Conservation (phyloP, 2,329 filamentous ascomycete genomes). For the Exophiala sp. region DNA sequence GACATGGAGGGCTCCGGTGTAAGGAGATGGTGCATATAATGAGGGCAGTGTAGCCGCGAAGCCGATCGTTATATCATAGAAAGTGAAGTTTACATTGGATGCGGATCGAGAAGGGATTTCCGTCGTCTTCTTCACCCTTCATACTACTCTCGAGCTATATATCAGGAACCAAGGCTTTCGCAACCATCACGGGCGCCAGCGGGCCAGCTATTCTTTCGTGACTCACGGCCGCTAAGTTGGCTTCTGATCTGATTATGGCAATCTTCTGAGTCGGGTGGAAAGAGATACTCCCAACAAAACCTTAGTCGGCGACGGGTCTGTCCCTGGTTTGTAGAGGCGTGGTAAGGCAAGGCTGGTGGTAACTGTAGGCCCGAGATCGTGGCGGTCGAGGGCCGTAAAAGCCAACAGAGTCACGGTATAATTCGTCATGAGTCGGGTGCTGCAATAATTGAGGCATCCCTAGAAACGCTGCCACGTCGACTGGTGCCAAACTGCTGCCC, state of each 20-base stretch:
- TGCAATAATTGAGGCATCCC: constrained; percentile 21
- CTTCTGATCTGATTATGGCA: constrained; percentile 1
- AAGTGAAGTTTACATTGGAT: constrained; percentile 21
- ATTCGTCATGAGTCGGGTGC: constrained; percentile 20
- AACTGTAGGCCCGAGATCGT: constrained; percentile 8
- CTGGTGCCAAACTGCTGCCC: constrained; percentile 20
- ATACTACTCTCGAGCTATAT: constrained; percentile 22
- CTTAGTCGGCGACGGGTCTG: constrained; percentile 4
- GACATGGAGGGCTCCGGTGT: constrained; percentile 22
- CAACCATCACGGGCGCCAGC: constrained; percentile 5
- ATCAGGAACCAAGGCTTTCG: constrained; percentile 3
- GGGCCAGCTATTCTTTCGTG: constrained; percentile 1
- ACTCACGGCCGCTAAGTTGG: constrained; percentile 12
- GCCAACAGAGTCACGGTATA: background rate
- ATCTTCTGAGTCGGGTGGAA: too few relatives aligned
- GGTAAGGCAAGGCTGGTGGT: constrained; percentile 15
- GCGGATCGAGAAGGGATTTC: constrained; percentile 1
- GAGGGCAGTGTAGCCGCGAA: background rate
- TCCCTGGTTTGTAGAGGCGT: constrained; percentile 16
- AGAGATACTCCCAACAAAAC: constrained; percentile 17
- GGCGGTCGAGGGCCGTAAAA: constrained; percentile 9
- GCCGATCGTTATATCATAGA: constrained; percentile 3
- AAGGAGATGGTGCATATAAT: constrained; percentile 12
- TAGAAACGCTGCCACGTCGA: constrained; percentile 25
- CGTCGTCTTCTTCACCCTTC: background rate